Conservation (phyloP, 2,329 filamentous ascomycete species). For the Colletotrichum sp. region DNA sequence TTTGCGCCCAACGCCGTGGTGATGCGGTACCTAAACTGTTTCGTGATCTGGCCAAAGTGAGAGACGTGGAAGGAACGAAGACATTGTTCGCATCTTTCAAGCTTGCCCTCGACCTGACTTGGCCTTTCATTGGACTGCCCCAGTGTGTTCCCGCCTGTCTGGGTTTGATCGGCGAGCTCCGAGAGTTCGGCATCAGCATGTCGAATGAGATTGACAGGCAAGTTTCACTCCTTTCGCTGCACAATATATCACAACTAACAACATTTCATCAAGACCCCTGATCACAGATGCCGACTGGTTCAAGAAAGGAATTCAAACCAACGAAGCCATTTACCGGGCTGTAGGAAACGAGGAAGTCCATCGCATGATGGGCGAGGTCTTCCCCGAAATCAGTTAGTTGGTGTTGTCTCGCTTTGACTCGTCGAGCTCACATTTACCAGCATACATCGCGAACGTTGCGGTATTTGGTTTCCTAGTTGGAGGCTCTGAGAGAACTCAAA, state of each 20-base stretch:
- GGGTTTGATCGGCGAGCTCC: background rate
- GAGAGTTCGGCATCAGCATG: background rate
- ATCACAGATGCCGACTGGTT: background rate
- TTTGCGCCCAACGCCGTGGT: background rate
- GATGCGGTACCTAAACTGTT: background rate
- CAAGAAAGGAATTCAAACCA: background rate
- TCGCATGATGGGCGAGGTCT: background rate
- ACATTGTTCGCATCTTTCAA: background rate
- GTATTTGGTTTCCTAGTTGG: background rate
- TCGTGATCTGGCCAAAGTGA: background rate
- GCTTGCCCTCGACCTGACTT: background rate
- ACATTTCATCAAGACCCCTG: background rate
- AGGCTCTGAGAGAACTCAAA: background rate
- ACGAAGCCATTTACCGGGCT: background rate
- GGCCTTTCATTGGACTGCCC: background rate
- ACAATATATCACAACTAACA: fast-evolving
- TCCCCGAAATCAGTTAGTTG: background rate
- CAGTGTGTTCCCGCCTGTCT: background rate
- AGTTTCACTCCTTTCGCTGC: background rate
- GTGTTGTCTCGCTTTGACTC: background rate
- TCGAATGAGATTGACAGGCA: background rate
- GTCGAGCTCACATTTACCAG: background rate
- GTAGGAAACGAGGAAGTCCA: background rate
- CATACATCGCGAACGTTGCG: background rate
- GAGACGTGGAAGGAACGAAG: background rate